Conservation (phyloP, 345 rosid genomes). For the Pistacia vera region DNA sequence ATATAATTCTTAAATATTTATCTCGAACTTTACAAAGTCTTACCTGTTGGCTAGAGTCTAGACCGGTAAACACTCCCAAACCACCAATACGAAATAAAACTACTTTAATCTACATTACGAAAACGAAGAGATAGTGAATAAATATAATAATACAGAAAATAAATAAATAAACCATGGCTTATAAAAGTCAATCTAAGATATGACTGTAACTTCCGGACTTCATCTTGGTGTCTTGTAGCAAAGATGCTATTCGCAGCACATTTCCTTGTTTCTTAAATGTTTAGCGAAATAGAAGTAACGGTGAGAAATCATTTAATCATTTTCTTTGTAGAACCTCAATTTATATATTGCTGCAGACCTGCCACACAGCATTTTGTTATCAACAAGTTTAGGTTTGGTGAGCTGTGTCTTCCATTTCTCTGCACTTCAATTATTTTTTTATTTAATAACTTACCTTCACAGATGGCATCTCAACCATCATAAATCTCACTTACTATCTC, state of each 20-base stretch:
- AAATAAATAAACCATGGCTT: neutral
- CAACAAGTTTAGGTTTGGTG: conserved; percentile 38
- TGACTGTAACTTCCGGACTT: conserved; percentile 38
- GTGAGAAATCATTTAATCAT: conserved; percentile 22
- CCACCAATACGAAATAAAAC: neutral
- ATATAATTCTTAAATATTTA: too few species aligned
- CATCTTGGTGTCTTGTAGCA: conserved; percentile 54
- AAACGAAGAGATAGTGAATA: neutral
- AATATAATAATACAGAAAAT: conserved; percentile 3
- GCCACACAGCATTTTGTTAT: conserved; percentile 31
- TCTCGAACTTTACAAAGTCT: neutral
- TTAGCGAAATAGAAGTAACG: conserved; percentile 14
- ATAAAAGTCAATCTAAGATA: conserved; percentile 52
- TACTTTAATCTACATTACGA: neutral
- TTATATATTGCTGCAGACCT: conserved; percentile 15
- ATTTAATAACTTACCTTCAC: conserved; percentile 35
- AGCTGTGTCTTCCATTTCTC: conserved; percentile 41
- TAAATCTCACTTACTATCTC: conserved; percentile 38
- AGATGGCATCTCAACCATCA: conserved; percentile 39
- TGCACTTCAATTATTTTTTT: neutral
- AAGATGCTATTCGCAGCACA: conserved; percentile 55
- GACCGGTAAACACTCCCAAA: neutral
- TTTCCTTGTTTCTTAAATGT: conserved; percentile 31
- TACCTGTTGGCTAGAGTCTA: neutral
- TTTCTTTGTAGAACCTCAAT: conserved; percentile 7